Base-by-base conservation (phyloP, 257 asterid genomes). In the Linaria vulgaris region DNA sequence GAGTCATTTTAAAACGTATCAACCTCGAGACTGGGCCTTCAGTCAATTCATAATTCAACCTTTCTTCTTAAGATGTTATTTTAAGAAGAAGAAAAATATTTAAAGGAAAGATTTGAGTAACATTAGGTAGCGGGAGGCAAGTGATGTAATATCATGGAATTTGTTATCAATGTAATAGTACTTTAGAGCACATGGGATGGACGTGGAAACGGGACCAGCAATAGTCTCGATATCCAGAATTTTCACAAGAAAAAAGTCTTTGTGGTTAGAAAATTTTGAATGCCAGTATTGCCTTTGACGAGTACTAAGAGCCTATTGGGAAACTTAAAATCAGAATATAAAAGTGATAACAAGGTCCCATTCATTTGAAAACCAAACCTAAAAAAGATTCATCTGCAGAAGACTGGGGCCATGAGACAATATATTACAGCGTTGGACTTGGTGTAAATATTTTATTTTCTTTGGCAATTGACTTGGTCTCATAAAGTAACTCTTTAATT, bases 171-270 rank as follows among this genome's bases (percentile, higher is more conserved):
- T 65, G 46, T 53, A 53, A 51, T 52, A 24, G 57, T 23, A 46
- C 75, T 65, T 60, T 58, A 62, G 64, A 63, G 66, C 85, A 77
- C 80, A 67, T 79, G 85, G 77, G 54, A 56, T 38, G 72, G 70
- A 57, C 74, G 69, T 60, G 50, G 46, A 51, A 38, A 69, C 61
- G 58, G 39, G 51, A 57, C 67, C 70, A 57, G 48, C 59, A 69
- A 44, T 56, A 46, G 56, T 15, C 59, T 19, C 34, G 38, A 47
- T 46, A 23, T 16, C 52, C 55, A 22, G 12, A 43, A 7, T 47
- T 25, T 46, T 56, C 19, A 46, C 27, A 44, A 16, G 31, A 54
- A 53, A 39, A 38, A 39, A 14, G 17, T 46, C 23, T 34, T 13
- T 21, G 59, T 15, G 19, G 27, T 15, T 12, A 39, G 57, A 44